Percentiles rank a stretch among this genome's conserved stretches.
Conservation (phyloP, 73 alveolate genomes). For the Tetrahymena elliotti region DNA sequence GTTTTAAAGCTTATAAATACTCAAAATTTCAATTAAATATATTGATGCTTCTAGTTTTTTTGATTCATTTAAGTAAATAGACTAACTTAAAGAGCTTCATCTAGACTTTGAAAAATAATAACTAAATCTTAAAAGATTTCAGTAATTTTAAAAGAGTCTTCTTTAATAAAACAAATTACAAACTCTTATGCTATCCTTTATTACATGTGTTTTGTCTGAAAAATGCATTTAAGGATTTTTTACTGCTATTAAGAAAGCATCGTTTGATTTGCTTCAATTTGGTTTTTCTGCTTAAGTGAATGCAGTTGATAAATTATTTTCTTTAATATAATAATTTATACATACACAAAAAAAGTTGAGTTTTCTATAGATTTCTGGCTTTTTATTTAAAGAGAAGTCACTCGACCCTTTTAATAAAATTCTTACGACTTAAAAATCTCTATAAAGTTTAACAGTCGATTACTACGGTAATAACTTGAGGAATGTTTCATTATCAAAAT, state of each 20-base stretch:
- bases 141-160: not conserved
- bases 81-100: not conserved
- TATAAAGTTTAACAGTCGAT: not conserved
- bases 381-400: not conserved
- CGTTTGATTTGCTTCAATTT: not conserved
- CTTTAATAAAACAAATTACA: not conserved
- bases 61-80: not conserved
- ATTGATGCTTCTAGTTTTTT: not conserved
- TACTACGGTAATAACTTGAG: not conserved
- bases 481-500: not conserved
- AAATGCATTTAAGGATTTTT: not conserved
- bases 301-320: not conserved
- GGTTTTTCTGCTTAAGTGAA: not conserved
- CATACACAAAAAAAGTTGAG: not conserved
- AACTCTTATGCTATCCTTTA: not conserved
- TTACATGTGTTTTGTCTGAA: not conserved
- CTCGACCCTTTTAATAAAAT: not conserved
- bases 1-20: not conserved
- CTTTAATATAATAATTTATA: not conserved
- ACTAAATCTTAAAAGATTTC: not conserved
- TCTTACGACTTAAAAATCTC: not conserved
- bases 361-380: not conserved
- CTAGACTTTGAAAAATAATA: not conserved
- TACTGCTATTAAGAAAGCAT: not conserved
- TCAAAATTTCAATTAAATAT: not conserved